Base-by-base conservation (phyloP, 202 grass and related monocot species). In the Sporobolus alterniflorus region DNA sequence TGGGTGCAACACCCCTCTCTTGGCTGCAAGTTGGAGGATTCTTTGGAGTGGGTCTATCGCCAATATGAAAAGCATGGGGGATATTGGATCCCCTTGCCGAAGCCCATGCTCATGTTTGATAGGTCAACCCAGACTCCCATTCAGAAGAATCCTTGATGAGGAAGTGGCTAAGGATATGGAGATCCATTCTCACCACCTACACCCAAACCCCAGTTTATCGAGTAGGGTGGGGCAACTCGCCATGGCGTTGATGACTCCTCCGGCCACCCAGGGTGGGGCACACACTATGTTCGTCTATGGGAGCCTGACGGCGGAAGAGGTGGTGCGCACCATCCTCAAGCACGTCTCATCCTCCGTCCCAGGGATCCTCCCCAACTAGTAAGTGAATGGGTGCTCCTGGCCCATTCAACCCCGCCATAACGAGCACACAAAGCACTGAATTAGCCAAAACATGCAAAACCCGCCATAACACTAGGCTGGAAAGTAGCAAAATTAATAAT, bases 221-320 rank as follows among this genome's bases (percentile, higher is more conserved):
- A n/a, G n/a, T n/a, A n/a, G n/a, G n/a, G n/a, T n/a, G n/a, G n/a
- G n/a, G n/a, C n/a, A n/a, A 13, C 33, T 46, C 44, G 15, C 74
- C 88, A 87, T 87, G 88, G 88, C 74, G 28, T 13, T 22, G 60
- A 7, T 79, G 3, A 28, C 87, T 3, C 51, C 0, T 13, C 20
- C n/a, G 29, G 40, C 78, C 50, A 16, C 54, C 26, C 64, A 8
- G 17, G 61, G 66, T 8, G 82, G 78, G 17, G 11, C 55, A 59
- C 91, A 90, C 91, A 92, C 11, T 80, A 91, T 98, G 71, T 98
- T 98, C 78, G 93, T 96, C 7, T 98, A 98, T 89, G 96, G 91
- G 67, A 98, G 89, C 80, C 87, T 98, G 22, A 91, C 94, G 89
- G 74, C 73, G 18, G 96, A 94, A 25, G 91, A 96, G 85, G 93